Evolutionary conservation across 2,329 filamentous ascomycete genomes (phyloP).

Genomic region (Stemphylium vesicarium): DNA sequence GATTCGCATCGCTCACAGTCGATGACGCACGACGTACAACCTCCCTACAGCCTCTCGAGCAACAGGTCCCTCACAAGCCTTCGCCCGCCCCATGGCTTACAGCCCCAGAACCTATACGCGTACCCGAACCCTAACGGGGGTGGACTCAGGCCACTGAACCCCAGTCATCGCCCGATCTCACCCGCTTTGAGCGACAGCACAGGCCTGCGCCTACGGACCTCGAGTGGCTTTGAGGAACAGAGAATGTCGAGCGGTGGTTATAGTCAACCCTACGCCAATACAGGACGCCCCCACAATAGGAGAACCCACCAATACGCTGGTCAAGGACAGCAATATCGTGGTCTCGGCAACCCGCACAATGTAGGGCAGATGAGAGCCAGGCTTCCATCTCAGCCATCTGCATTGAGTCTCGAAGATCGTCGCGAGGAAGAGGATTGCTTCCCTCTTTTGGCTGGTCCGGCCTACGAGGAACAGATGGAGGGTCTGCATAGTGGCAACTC

Average conservation of each 20-base stretch:
- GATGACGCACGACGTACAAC: slow-evolving; percentile 44
- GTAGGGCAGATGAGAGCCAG: slow-evolving; percentile 31
- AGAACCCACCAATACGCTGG: background rate
- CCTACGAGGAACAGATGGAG: slow-evolving; percentile 6
- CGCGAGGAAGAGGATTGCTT: background rate
- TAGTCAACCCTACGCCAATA: background rate
- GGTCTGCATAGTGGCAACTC: slow-evolving; percentile 17
- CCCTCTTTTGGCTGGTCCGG: background rate
- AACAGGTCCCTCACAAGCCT: slow-evolving; percentile 55
- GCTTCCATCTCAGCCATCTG: slow-evolving; percentile 27
- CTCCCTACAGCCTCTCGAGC: slow-evolving; percentile 47
- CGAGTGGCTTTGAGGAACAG: slow-evolving; percentile 21
- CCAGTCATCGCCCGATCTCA: slow-evolving; percentile 52
- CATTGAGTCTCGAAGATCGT: slow-evolving; percentile 29
- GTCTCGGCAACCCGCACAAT: slow-evolving; percentile 5
- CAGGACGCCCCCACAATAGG: background rate
- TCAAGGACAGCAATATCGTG: slow-evolving; percentile 4
- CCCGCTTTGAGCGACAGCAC: slow-evolving; percentile 53
- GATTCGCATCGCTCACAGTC: slow-evolving; percentile 53
- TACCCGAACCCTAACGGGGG: slow-evolving; percentile 42
- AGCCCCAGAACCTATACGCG: slow-evolving; percentile 49
- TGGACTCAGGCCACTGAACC: slow-evolving; percentile 47
- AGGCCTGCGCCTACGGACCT: slow-evolving; percentile 25
- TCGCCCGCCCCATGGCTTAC: slow-evolving; percentile 47
- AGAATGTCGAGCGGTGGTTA: slow-evolving; percentile 11